Percentiles rank a stretch among this genome's conserved stretches.
Conservation (phyloP, 2,329 filamentous ascomycete species). For the Sporothrix dimorphospora region DNA sequence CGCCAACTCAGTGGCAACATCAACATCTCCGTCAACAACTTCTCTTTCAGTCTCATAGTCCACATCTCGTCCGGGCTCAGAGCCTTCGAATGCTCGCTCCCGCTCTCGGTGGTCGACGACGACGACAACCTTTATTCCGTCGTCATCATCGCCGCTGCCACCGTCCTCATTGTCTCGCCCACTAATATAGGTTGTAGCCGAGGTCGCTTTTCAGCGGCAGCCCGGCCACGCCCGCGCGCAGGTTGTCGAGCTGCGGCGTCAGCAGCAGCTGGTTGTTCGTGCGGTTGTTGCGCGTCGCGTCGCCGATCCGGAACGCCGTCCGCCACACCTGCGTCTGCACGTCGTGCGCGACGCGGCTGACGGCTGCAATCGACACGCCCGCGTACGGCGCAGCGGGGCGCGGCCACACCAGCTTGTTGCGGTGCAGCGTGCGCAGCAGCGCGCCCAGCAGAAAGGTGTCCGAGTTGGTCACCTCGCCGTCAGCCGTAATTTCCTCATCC, state of each 20-base stretch:
- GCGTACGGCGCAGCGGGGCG: conserved; percentile 36
- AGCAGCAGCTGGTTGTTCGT: conserved; percentile 32
- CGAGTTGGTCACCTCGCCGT: conserved; percentile 34
- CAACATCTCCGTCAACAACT: not conserved
- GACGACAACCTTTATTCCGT: not conserved
- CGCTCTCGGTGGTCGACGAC: not conserved
- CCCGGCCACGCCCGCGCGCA: conserved; percentile 36
- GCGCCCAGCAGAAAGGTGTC: conserved; percentile 39
- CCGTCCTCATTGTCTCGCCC: conserved; percentile 11
- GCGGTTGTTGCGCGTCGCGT: conserved; percentile 25
- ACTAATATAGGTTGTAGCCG: conserved; percentile 38
- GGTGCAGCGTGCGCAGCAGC: conserved; percentile 39
- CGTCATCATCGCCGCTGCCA: not conserved
- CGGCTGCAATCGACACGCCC: conserved; percentile 36
- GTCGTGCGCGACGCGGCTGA: conserved; percentile 35
- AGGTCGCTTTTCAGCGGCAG: conserved; percentile 39
- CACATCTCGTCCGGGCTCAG: conserved; percentile 9
- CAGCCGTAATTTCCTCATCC: conserved; percentile 6
- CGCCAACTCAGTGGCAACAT: not conserved
- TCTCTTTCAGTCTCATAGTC: not conserved
- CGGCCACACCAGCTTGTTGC: conserved; percentile 37
- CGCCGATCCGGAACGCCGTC: conserved; percentile 27
- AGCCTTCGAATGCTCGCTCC: conserved; percentile 3
- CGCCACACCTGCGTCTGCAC: conserved; percentile 36
- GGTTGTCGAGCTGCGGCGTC: conserved; percentile 31